A percentile compares a stretch with the other conserved stretches of the same genome.
Evolutionary conservation across 768 basidiomycete genomes (phyloP).

Genomic region (Leccinum imitatum): DNA sequence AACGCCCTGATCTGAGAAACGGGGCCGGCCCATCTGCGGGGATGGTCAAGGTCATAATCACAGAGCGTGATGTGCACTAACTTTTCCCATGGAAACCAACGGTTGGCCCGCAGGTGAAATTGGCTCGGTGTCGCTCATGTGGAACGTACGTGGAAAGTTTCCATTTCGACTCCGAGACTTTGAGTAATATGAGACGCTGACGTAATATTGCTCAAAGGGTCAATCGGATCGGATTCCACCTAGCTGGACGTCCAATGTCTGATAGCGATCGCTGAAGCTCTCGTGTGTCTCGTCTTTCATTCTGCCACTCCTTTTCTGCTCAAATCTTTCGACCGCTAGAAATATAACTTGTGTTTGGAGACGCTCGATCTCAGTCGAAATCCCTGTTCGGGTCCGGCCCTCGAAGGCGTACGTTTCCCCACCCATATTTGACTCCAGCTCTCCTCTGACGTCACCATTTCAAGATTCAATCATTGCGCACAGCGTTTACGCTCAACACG

Average conservation of each 20-base stretch:
- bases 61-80: slow-evolving; percentile 9
- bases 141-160: neutral
- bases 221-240: no score
- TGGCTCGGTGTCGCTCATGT: slow-evolving; percentile 39
- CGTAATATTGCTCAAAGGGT: neutral
- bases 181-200: neutral
- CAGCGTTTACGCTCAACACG: slow-evolving; percentile 89
- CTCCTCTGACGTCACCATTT: neutral
- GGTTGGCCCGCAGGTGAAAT: slow-evolving; percentile 47
- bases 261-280: slow-evolving; percentile 84
- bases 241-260: slow-evolving; percentile 80
- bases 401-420: slow-evolving; percentile 76
- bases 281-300: slow-evolving; percentile 50
- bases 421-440: neutral
- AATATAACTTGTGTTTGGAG: slow-evolving; percentile 93
- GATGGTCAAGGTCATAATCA: neutral
- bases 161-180: no score
- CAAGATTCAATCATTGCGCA: slow-evolving; percentile 83
- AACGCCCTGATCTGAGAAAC: slow-evolving; percentile 76
- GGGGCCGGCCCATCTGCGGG: slow-evolving; percentile 59
- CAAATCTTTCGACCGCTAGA: slow-evolving; percentile 44
- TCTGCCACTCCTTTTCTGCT: neutral
- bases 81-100: slow-evolving; percentile 59
- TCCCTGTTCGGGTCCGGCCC: slow-evolving; percentile 84
- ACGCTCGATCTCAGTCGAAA: slow-evolving; percentile 93